phyloP scores from a whole-genome alignment of 345 rosid genomes.

The Rhodamnia rubescens region DNA sequence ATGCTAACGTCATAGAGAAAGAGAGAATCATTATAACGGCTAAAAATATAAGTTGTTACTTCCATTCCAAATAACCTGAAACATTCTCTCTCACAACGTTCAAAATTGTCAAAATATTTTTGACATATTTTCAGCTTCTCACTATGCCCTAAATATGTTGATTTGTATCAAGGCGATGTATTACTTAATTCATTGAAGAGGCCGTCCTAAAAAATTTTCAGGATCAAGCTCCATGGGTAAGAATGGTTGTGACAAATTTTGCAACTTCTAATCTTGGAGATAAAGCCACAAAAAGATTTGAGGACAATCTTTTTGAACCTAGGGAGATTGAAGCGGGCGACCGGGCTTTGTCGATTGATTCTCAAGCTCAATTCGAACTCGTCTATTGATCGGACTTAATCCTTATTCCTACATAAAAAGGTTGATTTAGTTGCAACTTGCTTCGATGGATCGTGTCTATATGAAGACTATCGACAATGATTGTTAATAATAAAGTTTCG shows the following conservation, averaged over 20 bases:
- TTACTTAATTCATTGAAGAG: background rate
- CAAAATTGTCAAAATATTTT: background rate
- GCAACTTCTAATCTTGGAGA: background rate
- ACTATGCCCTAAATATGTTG: background rate
- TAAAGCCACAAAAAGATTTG: background rate
- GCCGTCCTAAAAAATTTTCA: background rate
- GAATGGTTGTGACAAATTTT: background rate
- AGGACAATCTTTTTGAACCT: background rate
- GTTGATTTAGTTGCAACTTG: too few relatives aligned
- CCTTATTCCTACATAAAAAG: too few relatives aligned
- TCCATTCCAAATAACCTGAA: background rate
- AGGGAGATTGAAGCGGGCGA: background rate
- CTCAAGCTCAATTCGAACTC: too few relatives aligned
- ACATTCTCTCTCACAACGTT: background rate
- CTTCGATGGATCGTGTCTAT: too few relatives aligned
- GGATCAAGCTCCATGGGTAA: background rate
- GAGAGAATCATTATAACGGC: background rate
- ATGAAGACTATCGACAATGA: too few relatives aligned
- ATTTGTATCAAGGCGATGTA: background rate
- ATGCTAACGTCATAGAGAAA: background rate
- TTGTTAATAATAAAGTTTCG: too few relatives aligned
- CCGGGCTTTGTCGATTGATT: too few relatives aligned
- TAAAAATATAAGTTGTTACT: background rate
- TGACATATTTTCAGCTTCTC: background rate
- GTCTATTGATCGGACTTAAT: too few relatives aligned